Evolutionary conservation across 2,329 filamentous ascomycete species (phyloP).

Genomic region (Colletotrichum destructivum): DNA sequence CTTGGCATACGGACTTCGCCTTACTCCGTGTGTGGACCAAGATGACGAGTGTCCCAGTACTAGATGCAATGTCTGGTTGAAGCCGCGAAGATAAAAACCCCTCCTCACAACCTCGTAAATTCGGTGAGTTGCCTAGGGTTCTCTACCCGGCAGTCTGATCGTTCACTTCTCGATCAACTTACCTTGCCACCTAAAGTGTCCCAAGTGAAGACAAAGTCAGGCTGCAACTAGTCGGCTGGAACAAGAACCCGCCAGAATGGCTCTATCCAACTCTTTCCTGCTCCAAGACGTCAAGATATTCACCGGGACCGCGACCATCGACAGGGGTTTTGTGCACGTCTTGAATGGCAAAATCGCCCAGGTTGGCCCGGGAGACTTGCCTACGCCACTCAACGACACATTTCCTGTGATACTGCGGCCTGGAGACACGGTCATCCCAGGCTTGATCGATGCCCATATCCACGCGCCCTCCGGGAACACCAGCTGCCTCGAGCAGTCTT

Average conservation of each 20-base stretch:
- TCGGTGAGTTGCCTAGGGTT: no score
- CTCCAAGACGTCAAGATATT: slow-evolving; percentile 56
- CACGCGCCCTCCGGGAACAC: slow-evolving; percentile 59
- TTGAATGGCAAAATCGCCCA: no score
- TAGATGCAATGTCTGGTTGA: no score
- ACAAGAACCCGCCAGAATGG: neutral
- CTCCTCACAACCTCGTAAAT: no score
- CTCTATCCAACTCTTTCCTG: slow-evolving; percentile 14
- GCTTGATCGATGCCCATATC: slow-evolving; percentile 66
- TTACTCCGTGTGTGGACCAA: neutral
- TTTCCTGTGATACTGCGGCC: no score
- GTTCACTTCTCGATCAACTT: neutral
- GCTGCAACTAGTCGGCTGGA: neutral
- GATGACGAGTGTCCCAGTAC: neutral
- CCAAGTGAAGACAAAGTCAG: neutral
- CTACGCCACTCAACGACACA: no score
- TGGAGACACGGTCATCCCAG: slow-evolving; percentile 55
- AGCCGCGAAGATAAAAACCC: no score
- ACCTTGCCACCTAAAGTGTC: neutral
- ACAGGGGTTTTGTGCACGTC: no score
- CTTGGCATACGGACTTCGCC: no score
- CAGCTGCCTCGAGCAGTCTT: slow-evolving; percentile 55
- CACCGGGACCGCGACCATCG: no score
- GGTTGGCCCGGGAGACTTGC: no score
- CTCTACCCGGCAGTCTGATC: neutral